Base-by-base conservation (phyloP, 768 basidiomycete species). In the Boletus reticulatus region DNA sequence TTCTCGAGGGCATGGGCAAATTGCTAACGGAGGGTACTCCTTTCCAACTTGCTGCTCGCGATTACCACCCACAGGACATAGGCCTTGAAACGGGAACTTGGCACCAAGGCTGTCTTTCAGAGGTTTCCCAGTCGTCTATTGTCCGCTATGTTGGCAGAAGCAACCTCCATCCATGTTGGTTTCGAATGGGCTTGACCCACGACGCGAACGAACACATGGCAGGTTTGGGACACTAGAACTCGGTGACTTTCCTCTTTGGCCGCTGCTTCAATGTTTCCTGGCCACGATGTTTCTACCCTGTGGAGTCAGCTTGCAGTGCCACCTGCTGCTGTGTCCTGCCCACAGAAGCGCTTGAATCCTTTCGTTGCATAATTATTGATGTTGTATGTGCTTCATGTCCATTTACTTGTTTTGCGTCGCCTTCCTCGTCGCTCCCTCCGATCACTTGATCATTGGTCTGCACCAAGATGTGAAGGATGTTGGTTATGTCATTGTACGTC, bases 391-490 rank as follows among this genome's bases (percentile, higher is more conserved):
- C 67, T 73, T 55, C 62, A 71, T 73, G 63, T 64, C 47, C 53
- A 32, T 60, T 67, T 53, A 29, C 43, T 48, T 56, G 53, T 48
- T 36, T 50, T 48, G 37, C 27, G 47, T 37, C 50, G 47, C 53
- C 54, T 50, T 58, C 55, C 5, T 52, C 27, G 52, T 47, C 45
- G 34, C 48, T 71, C 64, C 49, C 31, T 65, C 71, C 66, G 67
- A 64, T 66, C 62, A 69, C 69, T 61, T 69, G 66, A 62, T 68
- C 41, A 29, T 49, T 59, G 67, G 65, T 65, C 55, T 55, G 64
- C 65, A 72, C 57, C 61, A 64, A 97, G 96, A 97, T 80, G 95
- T 98, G 76, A 98, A 98, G 88, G 95, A 98, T 77, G 94, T 98
- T 64, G 89, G 91, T 64, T 98, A 94, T 75, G 94, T 98, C 61